These are phyloP conservation scores for Boletales sp. DNA, from an alignment of 768 basidiomycete species.

Conservation along the genomic window DNA sequence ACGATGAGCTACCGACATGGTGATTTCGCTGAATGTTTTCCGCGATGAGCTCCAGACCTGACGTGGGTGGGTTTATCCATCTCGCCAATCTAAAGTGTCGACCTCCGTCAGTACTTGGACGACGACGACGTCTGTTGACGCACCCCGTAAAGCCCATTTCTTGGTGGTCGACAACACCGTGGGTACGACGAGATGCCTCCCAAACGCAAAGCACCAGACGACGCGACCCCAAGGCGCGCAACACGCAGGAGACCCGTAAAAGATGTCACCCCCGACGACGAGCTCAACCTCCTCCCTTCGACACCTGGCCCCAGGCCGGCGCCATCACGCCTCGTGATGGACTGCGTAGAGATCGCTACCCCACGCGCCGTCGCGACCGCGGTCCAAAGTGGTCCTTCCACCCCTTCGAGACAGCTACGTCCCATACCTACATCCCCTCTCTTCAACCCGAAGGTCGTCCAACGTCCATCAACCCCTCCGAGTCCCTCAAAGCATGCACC, in stretches of 20 bases:
- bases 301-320: conserved; percentile 19
- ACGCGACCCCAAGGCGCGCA: conserved; percentile 31
- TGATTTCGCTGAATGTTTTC: conserved; percentile 72
- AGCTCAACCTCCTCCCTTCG: conserved; percentile 27
- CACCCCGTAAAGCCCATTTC: conserved; percentile 66
- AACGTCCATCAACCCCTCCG: conserved; percentile 12
- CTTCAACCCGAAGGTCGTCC: conserved; percentile 14
- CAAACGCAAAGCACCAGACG: conserved; percentile 41
- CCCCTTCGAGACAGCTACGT: conserved; percentile 15
- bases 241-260: conserved; percentile 11
- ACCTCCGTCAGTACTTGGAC: conserved; percentile 1
- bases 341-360: conserved; percentile 31
- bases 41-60: conserved; percentile 62
- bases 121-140: conserved; percentile 2
- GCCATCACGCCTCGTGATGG: conserved; percentile 24
- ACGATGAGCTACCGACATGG: conserved; percentile 41
- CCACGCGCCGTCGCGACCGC: background rate
- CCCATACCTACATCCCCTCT: background rate
- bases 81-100: conserved; percentile 55
- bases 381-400: background rate
- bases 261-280: conserved; percentile 15
- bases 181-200: conserved; percentile 20
- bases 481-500: conserved; percentile 13
- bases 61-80: conserved; percentile 79
- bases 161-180: background rate